Evolutionary conservation across 768 basidiomycete genomes (phyloP).

Genomic region (Kwoniella dendrophila): DNA sequence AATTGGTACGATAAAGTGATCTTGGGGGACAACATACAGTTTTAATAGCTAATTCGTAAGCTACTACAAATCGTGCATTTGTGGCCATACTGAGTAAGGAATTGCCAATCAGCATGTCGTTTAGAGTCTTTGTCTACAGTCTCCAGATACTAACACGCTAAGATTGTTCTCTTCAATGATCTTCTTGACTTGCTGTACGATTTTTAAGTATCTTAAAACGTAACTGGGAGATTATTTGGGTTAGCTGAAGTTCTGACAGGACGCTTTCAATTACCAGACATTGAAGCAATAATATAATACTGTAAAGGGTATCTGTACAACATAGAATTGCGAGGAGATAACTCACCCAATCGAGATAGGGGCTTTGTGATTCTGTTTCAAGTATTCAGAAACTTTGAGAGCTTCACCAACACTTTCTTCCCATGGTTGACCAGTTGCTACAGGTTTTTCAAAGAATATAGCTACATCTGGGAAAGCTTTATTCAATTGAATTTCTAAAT

Average conservation of each 20-base stretch:
- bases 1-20: neutral
- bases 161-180: constrained; percentile 91
- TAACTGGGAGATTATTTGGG: constrained; percentile 58
- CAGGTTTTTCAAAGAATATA: constrained; percentile 88
- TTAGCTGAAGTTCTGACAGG: neutral
- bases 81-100: constrained; percentile 38
- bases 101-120: neutral
- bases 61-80: constrained; percentile 36
- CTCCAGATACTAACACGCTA: constrained; percentile 61
- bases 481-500: constrained; percentile 83
- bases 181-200: constrained; percentile 90
- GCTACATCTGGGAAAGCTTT: constrained; percentile 81
- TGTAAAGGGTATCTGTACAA: too few species aligned
- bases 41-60: constrained; percentile 45
- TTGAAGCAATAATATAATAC: neutral
- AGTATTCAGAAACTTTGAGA: constrained; percentile 70
- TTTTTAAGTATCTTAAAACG: constrained; percentile 88
- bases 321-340: too few species aligned
- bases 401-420: constrained; percentile 60
- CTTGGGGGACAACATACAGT: constrained; percentile 23
- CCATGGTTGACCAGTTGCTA: constrained; percentile 70
- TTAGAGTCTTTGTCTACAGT: neutral
- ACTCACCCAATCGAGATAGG: constrained; percentile 75
- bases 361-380: constrained; percentile 66
- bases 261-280: too few species aligned